Conservation (phyloP, 306 rosid species). For the Cotoneaster glaucophyllus region DNA sequence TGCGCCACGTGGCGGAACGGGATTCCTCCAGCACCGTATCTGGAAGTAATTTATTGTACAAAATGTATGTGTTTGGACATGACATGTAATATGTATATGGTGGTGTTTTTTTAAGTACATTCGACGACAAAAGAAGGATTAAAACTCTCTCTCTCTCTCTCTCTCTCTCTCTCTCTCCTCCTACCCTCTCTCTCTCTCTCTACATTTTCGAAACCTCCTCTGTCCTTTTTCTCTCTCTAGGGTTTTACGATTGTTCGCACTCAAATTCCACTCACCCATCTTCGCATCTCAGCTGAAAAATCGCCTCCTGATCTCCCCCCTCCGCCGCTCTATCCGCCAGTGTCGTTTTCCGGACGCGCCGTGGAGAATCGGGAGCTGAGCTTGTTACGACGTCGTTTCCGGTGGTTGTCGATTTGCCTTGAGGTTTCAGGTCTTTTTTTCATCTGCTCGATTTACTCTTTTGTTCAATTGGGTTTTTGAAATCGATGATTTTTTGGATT, state of each 20-base stretch:
- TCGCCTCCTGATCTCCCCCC: constrained; percentile 11
- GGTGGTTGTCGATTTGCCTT: constrained; percentile 8
- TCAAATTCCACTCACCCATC: constrained; percentile 31
- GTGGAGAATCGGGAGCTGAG: constrained; percentile 39
- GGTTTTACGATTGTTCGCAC: constrained; percentile 61
- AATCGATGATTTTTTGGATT: constrained; percentile 23
- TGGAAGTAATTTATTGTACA: constrained; percentile 1
- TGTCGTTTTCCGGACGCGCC: constrained; percentile 31
- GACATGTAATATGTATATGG: constrained; percentile 26
- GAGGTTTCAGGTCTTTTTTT: constrained; percentile 4
- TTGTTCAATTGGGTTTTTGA: neutral
- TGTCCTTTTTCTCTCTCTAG: constrained; percentile 54
- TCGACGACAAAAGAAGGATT: constrained; percentile 37
- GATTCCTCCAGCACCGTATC: constrained; percentile 16
- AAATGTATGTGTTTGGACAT: constrained; percentile 21
- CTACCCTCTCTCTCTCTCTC: constrained; percentile 26
- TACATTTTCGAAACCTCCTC: constrained; percentile 23
- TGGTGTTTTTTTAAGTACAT: constrained; percentile 23
- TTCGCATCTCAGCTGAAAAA: constrained; percentile 34
- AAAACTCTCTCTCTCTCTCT: constrained; percentile 38
- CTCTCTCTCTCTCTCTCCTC: constrained; percentile 38
- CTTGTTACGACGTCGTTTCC: constrained; percentile 1
- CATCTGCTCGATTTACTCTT: neutral
- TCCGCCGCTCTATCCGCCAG: constrained; percentile 15
- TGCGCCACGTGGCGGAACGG: constrained; percentile 14